Conservation (phyloP, 1,139 yeast genomes). For the Ogataea hybrid region DNA sequence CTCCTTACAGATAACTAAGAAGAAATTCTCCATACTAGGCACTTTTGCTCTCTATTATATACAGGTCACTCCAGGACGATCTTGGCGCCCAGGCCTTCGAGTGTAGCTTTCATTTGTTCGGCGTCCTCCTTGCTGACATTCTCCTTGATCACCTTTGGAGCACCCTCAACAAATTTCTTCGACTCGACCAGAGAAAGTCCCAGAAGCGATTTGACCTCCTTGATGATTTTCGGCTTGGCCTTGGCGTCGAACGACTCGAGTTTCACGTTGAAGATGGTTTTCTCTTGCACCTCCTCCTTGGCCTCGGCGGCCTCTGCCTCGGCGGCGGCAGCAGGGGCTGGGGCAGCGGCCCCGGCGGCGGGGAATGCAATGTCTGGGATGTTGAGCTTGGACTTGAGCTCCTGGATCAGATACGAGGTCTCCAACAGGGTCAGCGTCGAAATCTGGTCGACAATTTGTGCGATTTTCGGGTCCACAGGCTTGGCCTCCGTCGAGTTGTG, state of each 20-base stretch:
- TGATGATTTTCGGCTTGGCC: conserved; percentile 95
- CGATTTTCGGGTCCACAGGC: conserved; percentile 84
- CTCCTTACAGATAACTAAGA: conserved; percentile 7
- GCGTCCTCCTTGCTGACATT: conserved; percentile 88
- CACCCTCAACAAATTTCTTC: conserved; percentile 95
- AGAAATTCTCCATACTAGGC: background rate
- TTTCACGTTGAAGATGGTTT: conserved; percentile 89
- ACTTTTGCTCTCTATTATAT: conserved; percentile 4
- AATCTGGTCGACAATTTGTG: conserved; percentile 85
- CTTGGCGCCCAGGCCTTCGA: conserved; percentile 96
- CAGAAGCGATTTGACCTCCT: conserved; percentile 89
- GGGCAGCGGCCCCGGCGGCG: conserved; percentile 48
- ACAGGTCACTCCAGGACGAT: conserved; percentile 68
- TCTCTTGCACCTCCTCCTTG: conserved; percentile 82
- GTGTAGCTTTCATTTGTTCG: conserved; percentile 85
- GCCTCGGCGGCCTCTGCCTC: conserved; percentile 76
- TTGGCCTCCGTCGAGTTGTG: conserved; percentile 55
- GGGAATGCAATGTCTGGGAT: conserved; percentile 93
- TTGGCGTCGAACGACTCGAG: conserved; percentile 93
- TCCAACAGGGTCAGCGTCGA: conserved; percentile 86
- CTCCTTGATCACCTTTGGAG: conserved; percentile 90
- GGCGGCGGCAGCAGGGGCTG: conserved; percentile 65
- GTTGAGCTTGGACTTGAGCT: conserved; percentile 81
- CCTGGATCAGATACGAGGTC: conserved; percentile 80
- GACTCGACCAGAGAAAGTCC: conserved; percentile 95